A percentile compares a stretch with the other conserved stretches of the same genome.
phyloP scores from a whole-genome alignment of 179 eudicot genomes.

The Silene noctiflora region DNA sequence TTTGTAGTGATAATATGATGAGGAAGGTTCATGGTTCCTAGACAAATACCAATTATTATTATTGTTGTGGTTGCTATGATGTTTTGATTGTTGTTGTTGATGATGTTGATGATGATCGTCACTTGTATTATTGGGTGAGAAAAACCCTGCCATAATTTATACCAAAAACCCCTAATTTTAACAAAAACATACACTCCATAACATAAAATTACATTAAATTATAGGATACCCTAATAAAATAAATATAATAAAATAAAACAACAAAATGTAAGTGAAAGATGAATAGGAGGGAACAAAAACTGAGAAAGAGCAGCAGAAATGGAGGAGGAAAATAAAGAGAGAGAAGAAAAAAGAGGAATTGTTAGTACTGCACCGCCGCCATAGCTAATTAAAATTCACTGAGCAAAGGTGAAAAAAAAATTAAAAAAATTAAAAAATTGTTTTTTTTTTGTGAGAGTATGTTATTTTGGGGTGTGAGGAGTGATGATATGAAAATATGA shows the following conservation, averaged over 20 bases:
- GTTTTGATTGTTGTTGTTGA: not conserved
- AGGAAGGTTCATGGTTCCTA: constrained; percentile 27
- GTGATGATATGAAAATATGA: not conserved
- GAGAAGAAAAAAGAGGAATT: too few species aligned
- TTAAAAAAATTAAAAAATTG: too few species aligned
- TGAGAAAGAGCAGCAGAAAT: constrained; percentile 17
- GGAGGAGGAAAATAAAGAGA: constrained; percentile 1
- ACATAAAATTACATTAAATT: constrained; percentile 8
- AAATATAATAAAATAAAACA: not conserved
- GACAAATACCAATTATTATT: constrained; percentile 42
- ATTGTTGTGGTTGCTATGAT: constrained; percentile 23
- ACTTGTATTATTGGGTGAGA: constrained; percentile 39
- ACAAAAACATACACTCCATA: constrained; percentile 12
- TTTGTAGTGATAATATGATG: constrained; percentile 20
- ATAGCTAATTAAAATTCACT: constrained; percentile 24
- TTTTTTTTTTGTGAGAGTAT: not conserved
- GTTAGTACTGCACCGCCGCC: constrained; percentile 77
- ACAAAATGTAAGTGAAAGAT: not conserved
- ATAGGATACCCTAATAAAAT: constrained; percentile 10
- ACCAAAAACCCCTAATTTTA: constrained; percentile 5
- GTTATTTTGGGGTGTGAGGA: not conserved
- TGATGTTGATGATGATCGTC: not conserved
- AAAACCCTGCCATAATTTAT: constrained; percentile 54
- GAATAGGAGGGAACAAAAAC: constrained; percentile 14
- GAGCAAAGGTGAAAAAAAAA: not conserved